phyloP scores from a whole-genome alignment of 2,329 filamentous ascomycete genomes.

The Chrysosporium keratinophilum region DNA sequence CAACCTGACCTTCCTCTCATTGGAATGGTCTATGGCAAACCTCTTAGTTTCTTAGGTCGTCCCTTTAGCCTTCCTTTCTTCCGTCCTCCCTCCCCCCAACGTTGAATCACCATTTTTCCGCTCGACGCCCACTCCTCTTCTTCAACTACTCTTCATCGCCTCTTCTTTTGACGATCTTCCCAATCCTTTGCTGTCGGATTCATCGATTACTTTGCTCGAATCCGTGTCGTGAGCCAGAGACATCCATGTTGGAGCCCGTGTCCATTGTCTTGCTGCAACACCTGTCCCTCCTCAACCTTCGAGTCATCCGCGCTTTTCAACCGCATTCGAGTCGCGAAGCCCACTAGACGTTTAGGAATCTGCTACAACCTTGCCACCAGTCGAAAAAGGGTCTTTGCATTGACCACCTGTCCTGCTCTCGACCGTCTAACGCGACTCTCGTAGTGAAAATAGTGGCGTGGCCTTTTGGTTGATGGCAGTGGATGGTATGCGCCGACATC shows the following conservation, averaged over 20 bases:
- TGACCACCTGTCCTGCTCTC: background rate
- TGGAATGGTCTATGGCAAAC: slow-evolving; percentile 6
- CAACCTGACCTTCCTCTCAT: slow-evolving; percentile 6
- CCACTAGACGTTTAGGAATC: background rate
- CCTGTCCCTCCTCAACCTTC: background rate
- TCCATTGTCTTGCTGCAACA: background rate
- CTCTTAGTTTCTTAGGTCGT: background rate
- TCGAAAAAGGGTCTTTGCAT: background rate
- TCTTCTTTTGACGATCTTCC: background rate
- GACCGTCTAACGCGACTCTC: background rate
- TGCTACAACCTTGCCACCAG: background rate
- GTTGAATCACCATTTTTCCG: slow-evolving; percentile 4
- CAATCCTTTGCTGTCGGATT: background rate
- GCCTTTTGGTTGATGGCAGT: slow-evolving; percentile 3
- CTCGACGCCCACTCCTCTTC: slow-evolving; percentile 14
- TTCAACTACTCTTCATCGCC: slow-evolving; percentile 15
- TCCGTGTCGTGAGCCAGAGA: background rate
- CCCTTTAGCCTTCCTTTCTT: background rate
- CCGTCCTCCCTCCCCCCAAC: background rate
- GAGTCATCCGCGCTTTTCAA: background rate
- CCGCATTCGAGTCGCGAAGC: background rate
- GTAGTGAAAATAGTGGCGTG: background rate
- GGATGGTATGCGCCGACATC: slow-evolving; percentile 6
- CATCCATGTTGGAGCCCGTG: slow-evolving; percentile 7
- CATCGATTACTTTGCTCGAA: slow-evolving; percentile 1